Evolutionary conservation across 441 rosid species (phyloP).

Genomic region (Populus hybrid): DNA sequence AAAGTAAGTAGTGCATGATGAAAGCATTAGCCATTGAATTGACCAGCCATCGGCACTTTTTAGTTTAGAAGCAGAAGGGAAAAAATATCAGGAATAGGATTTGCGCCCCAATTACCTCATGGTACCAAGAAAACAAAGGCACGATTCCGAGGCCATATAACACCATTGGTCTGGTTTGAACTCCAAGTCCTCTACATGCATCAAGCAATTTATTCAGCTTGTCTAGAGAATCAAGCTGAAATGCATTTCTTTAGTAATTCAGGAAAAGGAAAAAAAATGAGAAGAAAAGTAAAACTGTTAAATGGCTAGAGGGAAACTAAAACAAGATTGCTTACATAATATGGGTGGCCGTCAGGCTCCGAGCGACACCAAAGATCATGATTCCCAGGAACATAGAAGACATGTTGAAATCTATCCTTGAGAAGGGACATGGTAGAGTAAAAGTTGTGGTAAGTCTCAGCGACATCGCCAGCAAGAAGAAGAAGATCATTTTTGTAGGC

Average conservation of each 20-base stretch:
- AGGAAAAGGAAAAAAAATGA: background rate
- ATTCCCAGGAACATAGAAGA: slow-evolving; percentile 63
- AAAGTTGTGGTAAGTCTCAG: slow-evolving; percentile 47
- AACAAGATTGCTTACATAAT: slow-evolving; percentile 30
- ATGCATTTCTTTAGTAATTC: slow-evolving; percentile 1
- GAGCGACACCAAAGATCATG: slow-evolving; percentile 68
- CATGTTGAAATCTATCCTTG: slow-evolving; percentile 50
- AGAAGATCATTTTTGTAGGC: slow-evolving; percentile 42
- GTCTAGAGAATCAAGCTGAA: slow-evolving; percentile 55
- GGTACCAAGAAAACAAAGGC: slow-evolving; percentile 70
- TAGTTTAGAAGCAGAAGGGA: background rate
- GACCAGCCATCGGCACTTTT: background rate
- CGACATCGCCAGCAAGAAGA: slow-evolving; percentile 67
- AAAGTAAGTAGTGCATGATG: slow-evolving; percentile 5
- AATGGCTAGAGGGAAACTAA: background rate
- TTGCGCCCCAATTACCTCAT: slow-evolving; percentile 44
- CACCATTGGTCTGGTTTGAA: slow-evolving; percentile 43
- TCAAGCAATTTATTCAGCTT: slow-evolving; percentile 61
- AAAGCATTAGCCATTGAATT: background rate
- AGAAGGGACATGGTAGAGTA: slow-evolving; percentile 49
- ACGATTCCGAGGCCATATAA: slow-evolving; percentile 50
- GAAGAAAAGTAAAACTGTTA: background rate
- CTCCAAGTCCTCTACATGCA: slow-evolving; percentile 52
- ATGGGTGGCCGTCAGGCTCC: slow-evolving; percentile 25
- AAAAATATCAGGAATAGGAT: background rate